Evolutionary conservation across 768 basidiomycete genomes (phyloP), one percentile per base, ranked within the genome.

Genomic region (Tylopilus felleus): DNA sequence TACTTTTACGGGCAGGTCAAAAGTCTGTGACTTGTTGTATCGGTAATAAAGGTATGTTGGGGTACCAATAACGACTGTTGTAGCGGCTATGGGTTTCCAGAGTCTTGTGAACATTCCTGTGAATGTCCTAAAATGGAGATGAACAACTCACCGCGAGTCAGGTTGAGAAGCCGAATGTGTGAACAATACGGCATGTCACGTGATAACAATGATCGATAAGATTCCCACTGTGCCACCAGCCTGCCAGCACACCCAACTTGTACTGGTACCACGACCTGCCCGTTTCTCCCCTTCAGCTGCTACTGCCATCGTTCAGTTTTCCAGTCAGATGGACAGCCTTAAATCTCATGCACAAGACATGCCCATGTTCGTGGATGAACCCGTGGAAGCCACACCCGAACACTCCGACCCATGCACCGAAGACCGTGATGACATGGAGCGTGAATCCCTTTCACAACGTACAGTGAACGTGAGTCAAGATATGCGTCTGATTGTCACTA

Each of bases 81-180:
- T 68, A 48, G 81, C 81, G 54, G 81, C 74, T 62, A 85, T 58
- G 23, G 87, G 86, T 66, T 82, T 90, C 87, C 85, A 88, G 39
- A 76, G 79, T 58, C 78, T 79, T 62, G 76, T 76, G 54, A 88
- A 72, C 85, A 90, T 90, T 8, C 53, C 35, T 38, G 22, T 6
- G 28, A 36, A 44, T 8, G 43, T 52, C 22, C 27, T 40, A 22
- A 28, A 31, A 45, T 19, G 41, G 13, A 14, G 38, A n/a, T n/a
- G n/a, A n/a, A n/a, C n/a, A n/a, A n/a, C n/a, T n/a, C n/a, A n/a
- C n/a, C 12, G 29, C 8, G 29, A 29, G 29, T 29, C 29, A 33
- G 33, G 33, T 33, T 12, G 33, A 33, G 13, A 33, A 33, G 33
- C 33, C 33, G 33, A 33, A 33, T 5, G 12, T 33, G 33, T n/a